phyloP scores from a whole-genome alignment of 495 filamentous ascomycete species.

The Penicillium pancosmium region DNA sequence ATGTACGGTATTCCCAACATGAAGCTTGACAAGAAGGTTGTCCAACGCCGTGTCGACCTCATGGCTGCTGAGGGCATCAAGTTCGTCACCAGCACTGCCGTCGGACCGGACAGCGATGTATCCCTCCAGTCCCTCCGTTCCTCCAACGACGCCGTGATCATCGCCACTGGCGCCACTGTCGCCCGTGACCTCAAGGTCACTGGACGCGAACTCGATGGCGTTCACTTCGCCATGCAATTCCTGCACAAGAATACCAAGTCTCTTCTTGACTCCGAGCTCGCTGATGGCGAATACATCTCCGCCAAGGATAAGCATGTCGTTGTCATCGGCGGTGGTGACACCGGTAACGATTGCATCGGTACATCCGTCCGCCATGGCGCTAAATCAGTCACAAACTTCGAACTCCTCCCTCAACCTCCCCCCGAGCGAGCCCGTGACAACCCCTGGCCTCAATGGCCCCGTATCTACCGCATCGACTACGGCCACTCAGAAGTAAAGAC shows the following conservation, averaged over 20 bases:
- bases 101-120: slow-evolving; percentile 76
- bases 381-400: slow-evolving; percentile 96
- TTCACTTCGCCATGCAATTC: slow-evolving; percentile 99
- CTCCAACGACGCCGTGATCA: slow-evolving; percentile 82
- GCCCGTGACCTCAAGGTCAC: slow-evolving; percentile 94
- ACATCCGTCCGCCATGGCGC: slow-evolving; percentile 97
- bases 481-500: slow-evolving; percentile 96
- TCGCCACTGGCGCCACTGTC: slow-evolving; percentile 96
- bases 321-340: slow-evolving; percentile 98
- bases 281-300: slow-evolving; percentile 89
- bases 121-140: slow-evolving; percentile 75
- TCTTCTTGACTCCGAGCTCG: slow-evolving; percentile 87
- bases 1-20: slow-evolving; percentile 99
- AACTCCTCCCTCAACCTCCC: slow-evolving; percentile 93
- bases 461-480: slow-evolving; percentile 98
- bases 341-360: slow-evolving; percentile 98
- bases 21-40: slow-evolving; percentile 99
- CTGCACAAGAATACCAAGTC: slow-evolving; percentile 98
- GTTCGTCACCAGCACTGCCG: slow-evolving; percentile 74
- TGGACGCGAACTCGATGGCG: slow-evolving; percentile 86
- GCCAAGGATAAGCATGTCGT: slow-evolving; percentile 97
- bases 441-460: slow-evolving; percentile 99
- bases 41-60: slow-evolving; percentile 94
- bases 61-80: slow-evolving; percentile 91
- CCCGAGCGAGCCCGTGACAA: slow-evolving; percentile 94